phyloP scores from a whole-genome alignment of 2,329 filamentous ascomycete species.

The Amylocarpus encephaloides region DNA sequence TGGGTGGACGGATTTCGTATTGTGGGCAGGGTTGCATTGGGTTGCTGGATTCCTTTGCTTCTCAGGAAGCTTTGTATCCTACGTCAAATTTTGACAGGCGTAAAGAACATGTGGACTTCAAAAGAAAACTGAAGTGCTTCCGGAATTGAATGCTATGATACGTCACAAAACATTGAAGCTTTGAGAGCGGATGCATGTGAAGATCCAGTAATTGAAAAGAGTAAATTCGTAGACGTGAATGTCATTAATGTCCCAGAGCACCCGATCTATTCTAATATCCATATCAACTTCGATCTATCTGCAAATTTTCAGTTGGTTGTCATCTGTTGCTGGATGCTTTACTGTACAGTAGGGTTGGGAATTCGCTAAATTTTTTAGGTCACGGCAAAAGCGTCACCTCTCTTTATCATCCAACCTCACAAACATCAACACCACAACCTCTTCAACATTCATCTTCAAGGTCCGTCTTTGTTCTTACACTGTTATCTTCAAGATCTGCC shows the following conservation, averaged over 20 bases:
- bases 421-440: background rate
- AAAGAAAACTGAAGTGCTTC: conserved; percentile 30
- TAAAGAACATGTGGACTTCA: conserved; percentile 58
- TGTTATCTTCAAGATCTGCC: background rate
- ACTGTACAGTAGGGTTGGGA: background rate
- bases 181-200: conserved; percentile 3
- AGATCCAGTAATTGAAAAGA: conserved; percentile 1
- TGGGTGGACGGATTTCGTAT: conserved; percentile 30
- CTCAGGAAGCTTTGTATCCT: conserved; percentile 59
- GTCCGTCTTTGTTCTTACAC: background rate
- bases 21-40: conserved; percentile 44
- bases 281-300: no score
- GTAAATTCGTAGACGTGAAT: background rate
- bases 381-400: background rate
- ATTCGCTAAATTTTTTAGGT: background rate
- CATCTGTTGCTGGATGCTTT: no score
- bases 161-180: conserved; percentile 8
- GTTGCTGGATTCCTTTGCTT: conserved; percentile 54
- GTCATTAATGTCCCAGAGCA: no score
- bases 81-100: conserved; percentile 55
- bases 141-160: conserved; percentile 20
- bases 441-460: conserved; percentile 1
- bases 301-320: no score
- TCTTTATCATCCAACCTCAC: background rate
- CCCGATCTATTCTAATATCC: no score